Conservation (phyloP, 768 basidiomycete genomes). For the Naganishia antarctica region DNA sequence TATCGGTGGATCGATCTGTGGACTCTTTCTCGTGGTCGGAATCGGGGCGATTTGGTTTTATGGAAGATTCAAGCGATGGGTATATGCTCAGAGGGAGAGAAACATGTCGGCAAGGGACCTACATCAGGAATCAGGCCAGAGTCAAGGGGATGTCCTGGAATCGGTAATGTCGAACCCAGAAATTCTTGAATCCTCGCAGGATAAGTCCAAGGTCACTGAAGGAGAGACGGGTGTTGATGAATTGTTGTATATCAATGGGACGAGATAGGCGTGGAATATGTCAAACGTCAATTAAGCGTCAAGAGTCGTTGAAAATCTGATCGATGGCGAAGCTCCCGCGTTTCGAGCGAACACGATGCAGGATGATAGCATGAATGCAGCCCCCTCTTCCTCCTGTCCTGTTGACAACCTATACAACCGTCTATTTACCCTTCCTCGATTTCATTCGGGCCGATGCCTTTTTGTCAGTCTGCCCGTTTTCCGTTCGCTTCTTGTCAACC, state of each 20-base stretch:
- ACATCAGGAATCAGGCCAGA: background rate
- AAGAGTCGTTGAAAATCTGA: too few relatives aligned
- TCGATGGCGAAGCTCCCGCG: too few relatives aligned
- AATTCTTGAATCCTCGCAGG: too few relatives aligned
- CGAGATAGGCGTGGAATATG: too few relatives aligned
- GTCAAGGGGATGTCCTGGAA: background rate
- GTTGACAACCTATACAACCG: too few relatives aligned
- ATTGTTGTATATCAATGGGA: background rate
- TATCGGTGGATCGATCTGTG: conserved; percentile 23
- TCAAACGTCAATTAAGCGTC: too few relatives aligned
- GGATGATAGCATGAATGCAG: too few relatives aligned
- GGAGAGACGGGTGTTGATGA: background rate
- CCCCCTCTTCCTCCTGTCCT: too few relatives aligned
- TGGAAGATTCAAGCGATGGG: conserved; percentile 20
- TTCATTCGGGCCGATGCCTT: background rate
- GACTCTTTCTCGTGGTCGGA: conserved; percentile 22
- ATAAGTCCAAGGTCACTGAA: background rate
- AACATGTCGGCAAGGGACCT: background rate
- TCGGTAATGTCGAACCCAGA: too few relatives aligned
- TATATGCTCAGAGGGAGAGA: conserved; percentile 4
- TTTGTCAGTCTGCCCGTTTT: background rate
- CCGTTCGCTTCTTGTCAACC: background rate
- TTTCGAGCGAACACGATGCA: too few relatives aligned
- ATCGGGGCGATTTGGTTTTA: conserved; percentile 2
- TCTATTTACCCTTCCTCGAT: conserved; percentile 4